These are phyloP conservation scores for Symmetrospora coprosmae DNA, from an alignment of 768 basidiomycete genomes.

Conservation along the genomic window DNA sequence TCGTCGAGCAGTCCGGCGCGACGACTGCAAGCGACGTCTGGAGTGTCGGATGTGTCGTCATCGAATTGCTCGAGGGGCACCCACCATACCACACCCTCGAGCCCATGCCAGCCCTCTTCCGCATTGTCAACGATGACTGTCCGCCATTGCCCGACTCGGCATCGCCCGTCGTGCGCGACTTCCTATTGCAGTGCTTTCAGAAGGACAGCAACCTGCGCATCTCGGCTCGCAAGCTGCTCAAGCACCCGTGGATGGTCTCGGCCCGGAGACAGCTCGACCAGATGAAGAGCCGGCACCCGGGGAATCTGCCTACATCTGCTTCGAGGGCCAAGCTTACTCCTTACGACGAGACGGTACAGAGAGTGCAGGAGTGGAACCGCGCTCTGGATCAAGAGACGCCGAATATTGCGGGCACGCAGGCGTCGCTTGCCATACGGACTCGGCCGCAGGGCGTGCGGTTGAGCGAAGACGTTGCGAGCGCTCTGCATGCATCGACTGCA, in stretches of 20 bases:
- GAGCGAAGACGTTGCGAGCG: conserved; percentile 23
- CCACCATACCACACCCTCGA: conserved; percentile 92
- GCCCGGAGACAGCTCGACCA: conserved; percentile 57
- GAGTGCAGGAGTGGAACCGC: conserved; percentile 98
- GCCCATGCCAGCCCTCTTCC: conserved; percentile 95
- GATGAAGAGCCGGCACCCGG: not conserved
- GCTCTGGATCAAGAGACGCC: conserved; percentile 69
- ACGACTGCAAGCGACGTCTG: conserved; percentile 96
- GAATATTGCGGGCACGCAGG: no score
- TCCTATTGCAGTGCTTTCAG: conserved; percentile 93
- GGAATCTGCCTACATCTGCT: not conserved
- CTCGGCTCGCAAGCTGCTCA: conserved; percentile 77
- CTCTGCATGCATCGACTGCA: not conserved
- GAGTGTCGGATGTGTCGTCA: conserved; percentile 81
- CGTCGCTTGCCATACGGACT: no score
- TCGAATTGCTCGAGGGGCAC: conserved; percentile 78
- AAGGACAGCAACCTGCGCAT: conserved; percentile 91
- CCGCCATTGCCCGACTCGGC: conserved; percentile 93
- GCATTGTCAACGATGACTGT: conserved; percentile 95
- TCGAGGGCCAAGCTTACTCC: conserved; percentile 34
- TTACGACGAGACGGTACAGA: conserved; percentile 82
- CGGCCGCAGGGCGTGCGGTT: no score
- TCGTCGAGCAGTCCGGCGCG: conserved; percentile 94
- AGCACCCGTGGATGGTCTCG: conserved; percentile 90
- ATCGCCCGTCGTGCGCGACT: conserved; percentile 85